A percentile compares a stretch with the other conserved stretches of the same genome.
Evolutionary conservation across 2,329 filamentous ascomycete genomes (phyloP).

Genomic region (Neobulgaria alba): DNA sequence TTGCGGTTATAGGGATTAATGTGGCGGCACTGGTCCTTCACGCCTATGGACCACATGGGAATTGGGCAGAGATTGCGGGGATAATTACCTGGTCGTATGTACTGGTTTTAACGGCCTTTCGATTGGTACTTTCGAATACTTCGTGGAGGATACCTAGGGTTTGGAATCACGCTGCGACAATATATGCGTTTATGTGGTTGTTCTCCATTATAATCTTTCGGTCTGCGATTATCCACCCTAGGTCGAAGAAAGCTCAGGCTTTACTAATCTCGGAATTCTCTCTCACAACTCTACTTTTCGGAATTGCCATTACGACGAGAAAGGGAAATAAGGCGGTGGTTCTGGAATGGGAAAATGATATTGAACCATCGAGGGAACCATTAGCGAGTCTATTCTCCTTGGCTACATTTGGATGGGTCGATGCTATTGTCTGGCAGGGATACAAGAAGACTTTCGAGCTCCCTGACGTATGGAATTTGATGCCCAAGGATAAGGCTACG

Average conservation of each 20-base stretch:
- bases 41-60: conserved; percentile 49
- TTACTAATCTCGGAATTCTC: conserved; percentile 67
- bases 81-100: conserved; percentile 76
- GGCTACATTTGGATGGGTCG: conserved; percentile 84
- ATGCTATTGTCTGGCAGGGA: conserved; percentile 79
- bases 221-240: conserved; percentile 72
- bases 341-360: conserved; percentile 79
- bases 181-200: conserved; percentile 80
- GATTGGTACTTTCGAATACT: conserved; percentile 58
- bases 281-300: conserved; percentile 63
- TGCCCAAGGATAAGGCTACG: conserved; percentile 80
- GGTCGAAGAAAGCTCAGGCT: conserved; percentile 50
- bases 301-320: conserved; percentile 71
- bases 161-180: conserved; percentile 85
- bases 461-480: conserved; percentile 82
- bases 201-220: conserved; percentile 71
- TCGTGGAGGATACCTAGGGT: conserved; percentile 62
- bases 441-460: conserved; percentile 80
- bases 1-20: conserved; percentile 63
- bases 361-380: conserved; percentile 81
- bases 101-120: conserved; percentile 60
- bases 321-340: conserved; percentile 87
- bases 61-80: conserved; percentile 53
- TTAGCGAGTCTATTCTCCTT: conserved; percentile 82
- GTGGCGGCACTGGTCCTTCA: conserved; percentile 52